Base-by-base conservation (phyloP, 192 early-diverging fungal genomes). In the Backusella sp. region DNA sequence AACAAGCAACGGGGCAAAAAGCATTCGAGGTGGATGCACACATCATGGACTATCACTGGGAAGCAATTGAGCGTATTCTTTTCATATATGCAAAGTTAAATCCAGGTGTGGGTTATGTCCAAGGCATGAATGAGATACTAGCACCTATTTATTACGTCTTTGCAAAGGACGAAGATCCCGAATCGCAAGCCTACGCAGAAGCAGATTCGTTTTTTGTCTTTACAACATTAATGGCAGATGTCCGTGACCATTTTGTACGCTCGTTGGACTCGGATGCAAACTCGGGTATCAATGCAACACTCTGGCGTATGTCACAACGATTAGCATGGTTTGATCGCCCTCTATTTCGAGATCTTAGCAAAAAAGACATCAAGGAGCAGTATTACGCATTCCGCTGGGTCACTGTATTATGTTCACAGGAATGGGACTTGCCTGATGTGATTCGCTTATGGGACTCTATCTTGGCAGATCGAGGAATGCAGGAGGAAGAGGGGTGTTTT, bases 81-180 rank as follows among this genome's bases (percentile, higher is more conserved):
- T 94, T 90, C 69, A 91, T 95, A 36, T 93, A 92, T 79, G 90
- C 92, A 4, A 91, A 92, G 70, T 82, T 95, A 53, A 95, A 95
- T 75, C 91, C 89, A 5, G 94, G 94, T 28, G 86, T 92, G 14
- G 90, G 92, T 2, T 96, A 96, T 75, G 91, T 94, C n/a, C 94
- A 96, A 79, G 94, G 94, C 36, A 94, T 96, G 94, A 95, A 95
- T 78, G 92, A 95, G 77, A 82, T 95, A 52, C 79, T 95, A 23
- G 94, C 88, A 1, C 94, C 94, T 0, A 84, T 94, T 23, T 95
- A 94, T 79, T 94, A 93, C 65, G 89, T 94, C 6, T 82, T 92
- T 74, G 91, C 94, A 21, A 87, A 84, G 30, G 41, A 79, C 8
- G 56, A 71, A 23, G 75, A 83, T 81, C 80, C 42, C 7, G 78